phyloP scores from a whole-genome alignment of 768 basidiomycete genomes.

The Lactifluus rugatus region DNA sequence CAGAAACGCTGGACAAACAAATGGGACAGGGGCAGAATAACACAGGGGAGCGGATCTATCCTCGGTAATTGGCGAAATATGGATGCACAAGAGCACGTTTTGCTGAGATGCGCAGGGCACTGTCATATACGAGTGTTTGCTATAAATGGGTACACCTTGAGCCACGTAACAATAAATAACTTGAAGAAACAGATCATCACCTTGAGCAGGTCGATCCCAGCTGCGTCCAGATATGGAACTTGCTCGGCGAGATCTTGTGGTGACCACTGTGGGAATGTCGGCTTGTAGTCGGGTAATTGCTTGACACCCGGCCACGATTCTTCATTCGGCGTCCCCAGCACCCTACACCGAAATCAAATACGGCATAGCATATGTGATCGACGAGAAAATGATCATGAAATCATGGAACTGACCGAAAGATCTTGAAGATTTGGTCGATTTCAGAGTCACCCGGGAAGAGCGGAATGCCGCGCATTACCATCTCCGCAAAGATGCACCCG shows the following conservation, averaged over 20 bases:
- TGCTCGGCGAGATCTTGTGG: conserved; percentile 54
- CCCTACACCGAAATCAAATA: no score
- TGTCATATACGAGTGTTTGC: conserved; percentile 65
- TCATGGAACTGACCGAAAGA: conserved; percentile 66
- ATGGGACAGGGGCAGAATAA: not conserved
- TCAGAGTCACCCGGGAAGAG: conserved; percentile 99
- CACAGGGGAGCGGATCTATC: not conserved
- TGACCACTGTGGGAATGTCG: conserved; percentile 94
- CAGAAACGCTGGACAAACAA: not conserved
- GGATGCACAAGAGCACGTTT: conserved; percentile 47
- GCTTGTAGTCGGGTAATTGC: conserved; percentile 86
- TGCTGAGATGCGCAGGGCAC: conserved; percentile 84
- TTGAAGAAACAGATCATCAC: no score
- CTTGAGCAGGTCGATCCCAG: conserved; percentile 73
- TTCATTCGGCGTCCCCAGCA: conserved; percentile 91
- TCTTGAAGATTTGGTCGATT: conserved; percentile 99
- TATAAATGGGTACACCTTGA: conserved; percentile 6
- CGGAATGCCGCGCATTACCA: conserved; percentile 85
- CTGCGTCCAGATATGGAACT: conserved; percentile 65
- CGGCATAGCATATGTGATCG: no score
- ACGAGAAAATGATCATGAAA: no score
- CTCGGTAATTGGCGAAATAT: conserved; percentile 41
- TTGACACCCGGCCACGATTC: conserved; percentile 87
- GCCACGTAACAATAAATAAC: not conserved
- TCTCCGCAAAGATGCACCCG: conserved; percentile 97